Conservation (phyloP, 169 alveolate species). For the Eimeria falciformis region DNA sequence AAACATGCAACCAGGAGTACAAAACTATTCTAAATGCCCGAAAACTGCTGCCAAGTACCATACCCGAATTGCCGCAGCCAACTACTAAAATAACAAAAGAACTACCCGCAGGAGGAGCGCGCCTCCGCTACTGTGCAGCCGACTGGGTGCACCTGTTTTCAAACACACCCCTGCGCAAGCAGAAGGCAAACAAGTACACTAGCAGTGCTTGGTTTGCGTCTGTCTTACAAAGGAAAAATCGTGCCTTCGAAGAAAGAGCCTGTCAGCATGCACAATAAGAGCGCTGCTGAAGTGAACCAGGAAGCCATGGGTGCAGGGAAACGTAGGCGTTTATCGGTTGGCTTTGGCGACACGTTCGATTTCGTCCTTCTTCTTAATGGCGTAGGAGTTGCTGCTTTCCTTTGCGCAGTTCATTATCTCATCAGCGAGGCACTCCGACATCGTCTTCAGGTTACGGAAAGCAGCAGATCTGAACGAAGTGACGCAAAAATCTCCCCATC, state of each 20-base stretch:
- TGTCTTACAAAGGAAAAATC: neutral
- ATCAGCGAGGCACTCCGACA: conserved; percentile 99
- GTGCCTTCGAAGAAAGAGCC: neutral
- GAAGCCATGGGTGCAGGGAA: neutral
- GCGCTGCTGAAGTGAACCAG: neutral
- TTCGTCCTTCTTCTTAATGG: conserved; percentile 99
- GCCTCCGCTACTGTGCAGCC: too few relatives aligned
- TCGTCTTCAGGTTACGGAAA: conserved; percentile 98
- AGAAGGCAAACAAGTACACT: neutral
- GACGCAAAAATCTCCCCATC: neutral
- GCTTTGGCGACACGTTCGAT: conserved; percentile 99
- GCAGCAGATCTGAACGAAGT: conserved; percentile 90
- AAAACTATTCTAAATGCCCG: too few relatives aligned
- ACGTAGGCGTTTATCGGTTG: conserved; percentile 93
- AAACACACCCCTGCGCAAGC: too few relatives aligned
- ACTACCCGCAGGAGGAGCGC: too few relatives aligned
- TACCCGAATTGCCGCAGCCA: too few relatives aligned
- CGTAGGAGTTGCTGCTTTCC: conserved; percentile 97
- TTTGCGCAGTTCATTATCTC: conserved; percentile 99
- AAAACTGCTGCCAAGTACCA: too few relatives aligned
- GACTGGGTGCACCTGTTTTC: too few relatives aligned
- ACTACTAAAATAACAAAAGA: too few relatives aligned
- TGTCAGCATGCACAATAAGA: neutral
- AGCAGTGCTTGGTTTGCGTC: neutral
- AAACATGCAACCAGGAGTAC: too few relatives aligned